Conservation (phyloP, 2,329 filamentous ascomycete genomes). For the Trichoderma sp. region DNA sequence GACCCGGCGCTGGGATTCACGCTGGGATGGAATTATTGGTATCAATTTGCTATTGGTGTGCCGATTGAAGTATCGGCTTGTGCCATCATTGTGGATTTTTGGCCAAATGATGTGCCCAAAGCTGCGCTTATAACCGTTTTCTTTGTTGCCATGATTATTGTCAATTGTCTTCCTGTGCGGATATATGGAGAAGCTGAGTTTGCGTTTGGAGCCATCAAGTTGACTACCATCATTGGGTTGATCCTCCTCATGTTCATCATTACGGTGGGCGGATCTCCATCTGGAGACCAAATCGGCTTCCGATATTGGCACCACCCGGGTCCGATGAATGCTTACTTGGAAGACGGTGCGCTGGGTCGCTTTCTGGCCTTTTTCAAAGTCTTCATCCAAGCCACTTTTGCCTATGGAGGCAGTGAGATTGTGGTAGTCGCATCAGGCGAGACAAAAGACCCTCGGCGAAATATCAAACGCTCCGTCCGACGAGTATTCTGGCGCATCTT, state of each 20-base stretch:
- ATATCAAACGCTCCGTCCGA: conserved; percentile 42
- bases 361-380: conserved; percentile 51
- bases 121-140: conserved; percentile 45
- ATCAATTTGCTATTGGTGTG: conserved; percentile 54
- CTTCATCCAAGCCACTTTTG: conserved; percentile 53
- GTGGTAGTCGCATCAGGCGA: conserved; percentile 45
- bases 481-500: conserved; percentile 44
- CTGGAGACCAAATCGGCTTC: conserved; percentile 50
- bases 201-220: conserved; percentile 52
- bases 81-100: conserved; percentile 53
- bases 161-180: conserved; percentile 47
- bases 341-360: conserved; percentile 43
- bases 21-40: conserved; percentile 58
- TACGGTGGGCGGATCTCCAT: conserved; percentile 51
- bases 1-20: conserved; percentile 52
- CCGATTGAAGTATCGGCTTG: conserved; percentile 52
- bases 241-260: conserved; percentile 56
- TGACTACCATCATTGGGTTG: conserved; percentile 53
- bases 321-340: conserved; percentile 48
- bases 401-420: conserved; percentile 50
- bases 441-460: conserved; percentile 43
- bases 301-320: conserved; percentile 51
- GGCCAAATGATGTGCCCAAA: conserved; percentile 39
- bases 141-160: conserved; percentile 43
- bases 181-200: conserved; percentile 61